These are phyloP conservation scores for Pyrenophora teres DNA, from an alignment of 2,329 filamentous ascomycete genomes.

Conservation along the genomic window DNA sequence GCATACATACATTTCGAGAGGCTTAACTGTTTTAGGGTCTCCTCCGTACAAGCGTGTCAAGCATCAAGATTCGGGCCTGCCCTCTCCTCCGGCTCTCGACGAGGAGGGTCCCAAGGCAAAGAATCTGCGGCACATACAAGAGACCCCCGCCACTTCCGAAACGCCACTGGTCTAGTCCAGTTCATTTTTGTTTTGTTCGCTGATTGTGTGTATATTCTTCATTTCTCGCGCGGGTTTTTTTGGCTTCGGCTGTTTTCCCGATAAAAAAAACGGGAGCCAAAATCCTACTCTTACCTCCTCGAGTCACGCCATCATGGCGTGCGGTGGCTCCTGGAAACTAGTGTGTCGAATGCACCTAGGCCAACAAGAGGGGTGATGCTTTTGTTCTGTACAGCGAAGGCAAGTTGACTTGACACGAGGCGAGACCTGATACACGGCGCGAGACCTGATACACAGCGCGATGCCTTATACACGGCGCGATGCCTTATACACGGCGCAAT, in stretches of 20 bases:
- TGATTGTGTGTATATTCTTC: conserved; percentile 1
- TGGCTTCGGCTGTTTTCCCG: conserved; percentile 9
- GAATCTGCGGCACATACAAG: conserved; percentile 2
- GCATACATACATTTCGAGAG: too few species aligned
- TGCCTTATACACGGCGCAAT: too few species aligned
- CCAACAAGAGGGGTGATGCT: conserved; percentile 4
- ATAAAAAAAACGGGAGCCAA: conserved; percentile 8
- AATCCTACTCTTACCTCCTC: conserved; percentile 8
- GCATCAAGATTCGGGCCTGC: too few species aligned
- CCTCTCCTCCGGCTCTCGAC: background rate
- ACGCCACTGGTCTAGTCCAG: background rate
- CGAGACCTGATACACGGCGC: too few species aligned
- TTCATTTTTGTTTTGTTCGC: background rate
- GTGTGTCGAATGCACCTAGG: conserved; percentile 6
- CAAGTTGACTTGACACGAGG: background rate
- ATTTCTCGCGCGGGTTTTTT: conserved; percentile 4
- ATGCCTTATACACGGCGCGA: too few species aligned
- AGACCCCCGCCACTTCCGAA: background rate
- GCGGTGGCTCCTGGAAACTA: conserved; percentile 9
- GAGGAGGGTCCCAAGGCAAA: background rate
- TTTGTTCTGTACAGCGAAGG: background rate
- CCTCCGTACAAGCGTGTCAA: background rate
- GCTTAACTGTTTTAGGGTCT: background rate
- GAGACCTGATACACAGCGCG: too few species aligned
- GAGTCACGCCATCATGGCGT: conserved; percentile 7